phyloP scores from a whole-genome alignment of 305 asterid species.

The Ajuga reptans region DNA sequence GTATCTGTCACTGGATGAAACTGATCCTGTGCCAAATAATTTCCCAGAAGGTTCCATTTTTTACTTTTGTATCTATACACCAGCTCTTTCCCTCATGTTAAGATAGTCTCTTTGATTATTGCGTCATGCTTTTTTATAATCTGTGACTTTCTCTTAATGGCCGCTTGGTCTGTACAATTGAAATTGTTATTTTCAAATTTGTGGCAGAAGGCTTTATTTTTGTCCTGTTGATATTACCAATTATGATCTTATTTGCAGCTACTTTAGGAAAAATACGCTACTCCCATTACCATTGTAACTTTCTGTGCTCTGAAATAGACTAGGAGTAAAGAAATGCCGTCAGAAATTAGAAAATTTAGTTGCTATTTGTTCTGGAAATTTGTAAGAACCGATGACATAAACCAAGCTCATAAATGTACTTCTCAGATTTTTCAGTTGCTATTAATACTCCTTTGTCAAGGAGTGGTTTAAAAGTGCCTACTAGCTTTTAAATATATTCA shows the following conservation, averaged over 20 bases:
- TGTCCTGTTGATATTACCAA: neutral
- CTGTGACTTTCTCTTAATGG: neutral
- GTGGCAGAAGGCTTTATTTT: neutral
- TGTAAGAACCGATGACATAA: neutral
- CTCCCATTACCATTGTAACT: neutral
- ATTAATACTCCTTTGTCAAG: neutral
- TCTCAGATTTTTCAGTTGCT: neutral
- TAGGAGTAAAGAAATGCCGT: neutral
- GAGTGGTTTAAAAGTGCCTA: neutral
- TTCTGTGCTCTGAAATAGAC: neutral
- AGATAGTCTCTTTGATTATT: neutral
- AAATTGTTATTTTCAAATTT: neutral
- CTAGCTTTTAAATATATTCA: neutral
- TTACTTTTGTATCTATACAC: conserved; percentile 14
- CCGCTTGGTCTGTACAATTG: neutral
- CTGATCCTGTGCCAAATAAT: conserved; percentile 50
- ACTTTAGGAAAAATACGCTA: neutral
- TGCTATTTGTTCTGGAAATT: neutral
- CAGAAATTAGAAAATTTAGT: neutral
- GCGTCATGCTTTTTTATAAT: neutral
- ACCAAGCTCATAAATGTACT: neutral
- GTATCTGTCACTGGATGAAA: conserved; percentile 56
- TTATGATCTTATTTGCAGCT: neutral
- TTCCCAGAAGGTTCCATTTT: conserved; percentile 53
- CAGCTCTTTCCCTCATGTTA: conserved; percentile 12